These are phyloP conservation scores for Tremellales sp. DNA, from an alignment of 1,284 basidiomycete genomes.

Conservation along the genomic window DNA sequence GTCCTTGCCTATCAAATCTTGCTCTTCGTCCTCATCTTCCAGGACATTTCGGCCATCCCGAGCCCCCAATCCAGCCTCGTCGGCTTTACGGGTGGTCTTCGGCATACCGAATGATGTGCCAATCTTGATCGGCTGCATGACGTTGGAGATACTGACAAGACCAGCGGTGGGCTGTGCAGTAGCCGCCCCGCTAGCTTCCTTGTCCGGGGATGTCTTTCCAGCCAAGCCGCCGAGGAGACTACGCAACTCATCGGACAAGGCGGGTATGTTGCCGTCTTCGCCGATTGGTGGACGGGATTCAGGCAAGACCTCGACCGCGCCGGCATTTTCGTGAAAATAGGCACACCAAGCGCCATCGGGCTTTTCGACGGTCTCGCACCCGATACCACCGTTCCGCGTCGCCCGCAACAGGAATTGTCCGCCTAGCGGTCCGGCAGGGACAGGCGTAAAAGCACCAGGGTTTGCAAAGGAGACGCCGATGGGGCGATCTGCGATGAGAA, in stretches of 20 bases:
- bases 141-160: slow-evolving; percentile 9
- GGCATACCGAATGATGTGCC: slow-evolving; percentile 7
- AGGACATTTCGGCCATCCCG: slow-evolving; percentile 30
- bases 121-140: slow-evolving; percentile 41
- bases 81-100: slow-evolving; percentile 26
- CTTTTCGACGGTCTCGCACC: slow-evolving; percentile 48
- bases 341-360: slow-evolving; percentile 54
- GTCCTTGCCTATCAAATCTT: slow-evolving; percentile 49
- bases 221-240: slow-evolving; percentile 33
- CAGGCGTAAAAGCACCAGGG: slow-evolving; percentile 74
- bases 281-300: slow-evolving; percentile 14
- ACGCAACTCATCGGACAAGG: slow-evolving; percentile 19
- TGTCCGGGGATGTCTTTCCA: slow-evolving; percentile 12
- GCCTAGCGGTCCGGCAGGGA: slow-evolving; percentile 54
- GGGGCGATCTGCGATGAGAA: slow-evolving; percentile 76
- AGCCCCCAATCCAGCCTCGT: slow-evolving; percentile 35
- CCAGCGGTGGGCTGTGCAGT: not conserved
- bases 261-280: slow-evolving; percentile 14
- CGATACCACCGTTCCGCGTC: slow-evolving; percentile 36
- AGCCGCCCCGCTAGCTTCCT: not conserved
- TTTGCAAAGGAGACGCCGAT: slow-evolving; percentile 86
- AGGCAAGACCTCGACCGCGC: slow-evolving; percentile 27
- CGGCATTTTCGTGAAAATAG: slow-evolving; percentile 40
- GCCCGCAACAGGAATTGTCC: slow-evolving; percentile 30
- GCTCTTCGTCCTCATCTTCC: slow-evolving; percentile 65